Evolutionary conservation across 2,329 filamentous ascomycete genomes (phyloP).

Genomic region (Pyrenophora graminea): DNA sequence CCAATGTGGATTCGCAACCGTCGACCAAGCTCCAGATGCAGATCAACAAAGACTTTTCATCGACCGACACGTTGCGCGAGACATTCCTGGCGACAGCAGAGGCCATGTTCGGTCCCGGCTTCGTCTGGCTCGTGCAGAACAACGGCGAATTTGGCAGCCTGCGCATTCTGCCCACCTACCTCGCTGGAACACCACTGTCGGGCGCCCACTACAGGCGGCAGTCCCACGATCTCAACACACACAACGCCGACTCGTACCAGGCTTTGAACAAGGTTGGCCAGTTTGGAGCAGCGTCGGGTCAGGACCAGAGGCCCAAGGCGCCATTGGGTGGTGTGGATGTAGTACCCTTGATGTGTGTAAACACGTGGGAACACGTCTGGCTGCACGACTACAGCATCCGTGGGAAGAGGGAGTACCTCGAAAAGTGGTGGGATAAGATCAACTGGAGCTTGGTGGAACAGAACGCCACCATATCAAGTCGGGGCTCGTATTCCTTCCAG

Average conservation of each 20-base stretch:
- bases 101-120: conserved; percentile 95
- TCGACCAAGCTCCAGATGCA: conserved; percentile 59
- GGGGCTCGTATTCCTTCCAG: neutral
- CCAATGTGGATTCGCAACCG: conserved; percentile 31
- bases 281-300: conserved; percentile 43
- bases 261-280: conserved; percentile 46
- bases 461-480: conserved; percentile 15
- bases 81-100: conserved; percentile 81
- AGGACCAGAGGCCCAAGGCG: conserved; percentile 43
- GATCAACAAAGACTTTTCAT: conserved; percentile 75
- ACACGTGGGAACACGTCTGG: conserved; percentile 96
- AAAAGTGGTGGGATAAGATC: conserved; percentile 84
- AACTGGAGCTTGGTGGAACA: conserved; percentile 76
- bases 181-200: conserved; percentile 85
- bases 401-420: conserved; percentile 76
- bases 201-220: conserved; percentile 80
- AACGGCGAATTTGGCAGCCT: conserved; percentile 53
- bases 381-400: conserved; percentile 77
- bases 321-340: conserved; percentile 71
- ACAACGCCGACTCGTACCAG: conserved; percentile 39
- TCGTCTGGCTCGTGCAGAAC: conserved; percentile 83
- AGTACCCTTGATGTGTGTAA: conserved; percentile 83
- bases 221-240: conserved; percentile 70
- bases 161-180: conserved; percentile 84
- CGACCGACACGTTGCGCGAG: conserved; percentile 76